Evolutionary conservation across 768 basidiomycete genomes (phyloP), one percentile per base, ranked within the genome.

Genomic region (Clitopilus hobsonii): DNA sequence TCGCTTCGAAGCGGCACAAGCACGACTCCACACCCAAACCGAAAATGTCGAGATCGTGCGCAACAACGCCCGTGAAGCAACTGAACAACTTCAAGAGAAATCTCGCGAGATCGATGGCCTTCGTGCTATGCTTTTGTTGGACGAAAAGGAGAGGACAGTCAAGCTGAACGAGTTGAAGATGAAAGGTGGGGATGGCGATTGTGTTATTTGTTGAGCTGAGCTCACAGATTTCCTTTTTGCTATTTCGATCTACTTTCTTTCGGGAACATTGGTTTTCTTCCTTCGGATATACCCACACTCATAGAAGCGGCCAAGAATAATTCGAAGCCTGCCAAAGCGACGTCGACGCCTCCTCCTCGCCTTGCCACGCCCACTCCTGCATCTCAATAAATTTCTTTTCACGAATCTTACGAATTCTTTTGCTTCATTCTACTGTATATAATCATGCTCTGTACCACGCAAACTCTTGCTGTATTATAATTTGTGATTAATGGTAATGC

Each of bases 51-150:
- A 83, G 23, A 71, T 72, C 1, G 70, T 79, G 18, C 75, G 79
- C 41, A 73, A 77, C 23, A 81, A 79, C 6, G 83, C 85, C 2
- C 74, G 66, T 52, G 78, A 84, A 51, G 76, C 81, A 22, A 88
- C 86, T 0, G 75, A 81, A 51, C 79, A 78, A 60, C 71, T 91
- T 52, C 78, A 83, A 51, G 84, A 84, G 53, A 91, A 91, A 74
- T 78, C 79, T n/a, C 76, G 80, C 53, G 88, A 91, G 62, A 78
- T 93, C 1, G 88, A 91, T 60, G 76, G 77, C 58, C 65, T 91
- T 51, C 73, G 88, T 26, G 72, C 74, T 18, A 76, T 83, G 61
- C 85, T 86, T 64, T 81, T 80, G 29, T 83, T 83, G 6, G 89
- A 91, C 60, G 89, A 91, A 72, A 76, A 81, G 53, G 86, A 88